A percentile compares a stretch with the other conserved stretches of the same genome.
These are phyloP conservation scores for Eucalyptus paniculata DNA, from an alignment of 345 rosid genomes.

Conservation along the genomic window DNA sequence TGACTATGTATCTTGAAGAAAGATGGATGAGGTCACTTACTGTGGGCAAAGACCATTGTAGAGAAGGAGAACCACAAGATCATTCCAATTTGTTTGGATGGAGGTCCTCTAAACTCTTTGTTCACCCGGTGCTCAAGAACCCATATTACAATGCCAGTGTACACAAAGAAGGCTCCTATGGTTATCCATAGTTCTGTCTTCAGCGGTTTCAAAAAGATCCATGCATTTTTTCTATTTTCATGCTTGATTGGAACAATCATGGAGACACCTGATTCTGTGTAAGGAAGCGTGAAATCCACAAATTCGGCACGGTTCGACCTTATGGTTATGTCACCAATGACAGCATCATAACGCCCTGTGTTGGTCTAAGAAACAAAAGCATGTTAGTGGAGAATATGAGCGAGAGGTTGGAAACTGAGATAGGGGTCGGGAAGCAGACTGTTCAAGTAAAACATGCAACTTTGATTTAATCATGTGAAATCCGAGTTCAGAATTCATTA, in stretches of 20 bases:
- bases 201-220: constrained; percentile 35
- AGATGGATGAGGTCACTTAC: not conserved
- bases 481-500: not conserved
- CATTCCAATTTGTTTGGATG: not conserved
- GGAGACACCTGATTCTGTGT: constrained; percentile 11
- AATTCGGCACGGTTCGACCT: not conserved
- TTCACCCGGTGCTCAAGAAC: constrained; percentile 16
- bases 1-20: not conserved
- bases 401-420: not conserved
- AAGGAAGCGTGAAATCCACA: constrained; percentile 30
- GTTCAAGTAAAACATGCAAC: not conserved
- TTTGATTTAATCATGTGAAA: not conserved
- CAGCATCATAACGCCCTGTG: not conserved
- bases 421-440: not conserved
- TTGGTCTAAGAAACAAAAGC: not conserved
- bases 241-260: constrained; percentile 15
- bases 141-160: constrained; percentile 12
- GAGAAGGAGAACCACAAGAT: constrained; percentile 22
- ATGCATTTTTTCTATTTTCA: not conserved
- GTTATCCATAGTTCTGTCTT: constrained; percentile 24
- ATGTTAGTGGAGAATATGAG: not conserved
- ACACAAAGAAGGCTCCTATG: not conserved
- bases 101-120: constrained; percentile 9
- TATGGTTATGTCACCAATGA: constrained; percentile 16
- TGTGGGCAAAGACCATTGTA: constrained; percentile 18